These are phyloP conservation scores for Prunus armeniaca DNA, from an alignment of 306 rosid genomes.

Conservation along the genomic window DNA sequence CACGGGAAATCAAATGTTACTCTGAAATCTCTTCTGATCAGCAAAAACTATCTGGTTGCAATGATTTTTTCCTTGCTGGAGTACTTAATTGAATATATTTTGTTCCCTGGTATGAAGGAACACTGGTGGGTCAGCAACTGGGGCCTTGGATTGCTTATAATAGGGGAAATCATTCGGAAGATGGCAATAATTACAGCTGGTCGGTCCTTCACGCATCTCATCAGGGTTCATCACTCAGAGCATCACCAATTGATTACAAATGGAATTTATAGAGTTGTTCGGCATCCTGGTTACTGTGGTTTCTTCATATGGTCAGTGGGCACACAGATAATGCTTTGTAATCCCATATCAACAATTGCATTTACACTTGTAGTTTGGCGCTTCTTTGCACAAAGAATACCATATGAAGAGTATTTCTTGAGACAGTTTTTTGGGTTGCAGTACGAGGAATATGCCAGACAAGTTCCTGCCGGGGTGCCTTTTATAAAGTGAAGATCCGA, in stretches of 20 bases:
- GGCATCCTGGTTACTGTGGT: slow-evolving; percentile 89
- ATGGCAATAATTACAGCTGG: slow-evolving; percentile 75
- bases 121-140: slow-evolving; percentile 57
- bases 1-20: slow-evolving; percentile 69
- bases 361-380: slow-evolving; percentile 74
- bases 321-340: slow-evolving; percentile 92
- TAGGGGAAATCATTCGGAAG: slow-evolving; percentile 75
- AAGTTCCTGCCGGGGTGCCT: slow-evolving; percentile 79
- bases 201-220: slow-evolving; percentile 73
- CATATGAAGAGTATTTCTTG: slow-evolving; percentile 79
- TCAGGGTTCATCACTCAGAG: slow-evolving; percentile 49
- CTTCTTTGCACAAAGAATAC: slow-evolving; percentile 49
- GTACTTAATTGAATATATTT: slow-evolving; percentile 49
- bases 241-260: slow-evolving; percentile 60
- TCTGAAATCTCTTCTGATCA: slow-evolving; percentile 70
- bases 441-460: slow-evolving; percentile 56
- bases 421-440: slow-evolving; percentile 66
- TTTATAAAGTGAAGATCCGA: slow-evolving; percentile 42
- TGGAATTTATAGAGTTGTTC: slow-evolving; percentile 64
- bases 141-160: slow-evolving; percentile 61
- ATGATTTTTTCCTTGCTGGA: slow-evolving; percentile 71
- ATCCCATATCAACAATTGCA: slow-evolving; percentile 66
- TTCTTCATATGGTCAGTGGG: slow-evolving; percentile 86
- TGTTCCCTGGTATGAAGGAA: slow-evolving; percentile 71
- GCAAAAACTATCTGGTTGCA: slow-evolving; percentile 60